Evolutionary conservation across 768 basidiomycete genomes (phyloP), one percentile per base, ranked within the genome.

Genomic region (Rhodotorula taiwanensis): DNA sequence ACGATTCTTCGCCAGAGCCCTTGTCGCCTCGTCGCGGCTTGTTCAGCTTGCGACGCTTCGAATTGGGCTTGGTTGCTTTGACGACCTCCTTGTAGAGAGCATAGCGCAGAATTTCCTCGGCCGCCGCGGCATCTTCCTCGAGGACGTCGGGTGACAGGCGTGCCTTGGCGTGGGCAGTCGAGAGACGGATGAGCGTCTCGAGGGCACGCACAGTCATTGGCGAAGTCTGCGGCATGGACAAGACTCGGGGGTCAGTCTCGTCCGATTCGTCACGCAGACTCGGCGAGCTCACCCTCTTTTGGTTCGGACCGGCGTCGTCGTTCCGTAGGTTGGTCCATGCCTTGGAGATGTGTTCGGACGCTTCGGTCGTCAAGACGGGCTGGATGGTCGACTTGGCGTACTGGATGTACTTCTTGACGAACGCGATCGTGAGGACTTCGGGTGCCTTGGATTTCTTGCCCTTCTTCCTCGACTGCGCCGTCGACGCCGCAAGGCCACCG

Each of bases 361-460:
- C 95, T 44, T 88, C 91, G 74, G 91, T 87, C 11, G 89, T 94
- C 68, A 98, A 78, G 28, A 82, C 84, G 3, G 95, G 95, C 60
- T 87, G 82, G 23, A 85, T 81, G 72, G 86, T 85, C 76, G 84
- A 87, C 78, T 97, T 98, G 47, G 94, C 88, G 72, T 97, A 97
- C 76, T 98, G 94, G 60, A 99, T 87, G 72, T 93, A 98, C 77
- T 97, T 98, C 78, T 99, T 99, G 75, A 99, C 85, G 74, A 99
- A 99, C 9, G 86, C 79, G 64, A 95, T 90, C 71, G 85, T 90
- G 60, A 99, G 80, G 43, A 99, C 85, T 76, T 98, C 92, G 64
- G 84, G 82, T 74, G 83, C 82, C 63, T 75, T 76, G 54, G 74
- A 70, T 75, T 83, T 82, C 66, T 75, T 76, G 28, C 77, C 80